These are phyloP conservation scores for Nakazawaea laoshanensis DNA, from an alignment of 805 yeast species.

Conservation along the genomic window DNA sequence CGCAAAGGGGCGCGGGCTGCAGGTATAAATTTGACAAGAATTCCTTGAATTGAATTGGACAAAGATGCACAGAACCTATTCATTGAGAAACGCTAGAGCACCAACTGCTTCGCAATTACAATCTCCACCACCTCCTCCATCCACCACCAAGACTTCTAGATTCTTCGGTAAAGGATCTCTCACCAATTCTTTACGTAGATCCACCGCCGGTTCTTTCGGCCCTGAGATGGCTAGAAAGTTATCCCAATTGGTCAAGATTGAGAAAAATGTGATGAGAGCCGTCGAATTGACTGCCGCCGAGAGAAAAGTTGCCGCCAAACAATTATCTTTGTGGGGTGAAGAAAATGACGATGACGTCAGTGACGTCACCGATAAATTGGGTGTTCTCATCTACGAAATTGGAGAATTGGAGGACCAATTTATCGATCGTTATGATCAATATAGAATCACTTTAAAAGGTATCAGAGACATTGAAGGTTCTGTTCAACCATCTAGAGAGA, in stretches of 20 bases:
- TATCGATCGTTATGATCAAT: slow-evolving; percentile 97
- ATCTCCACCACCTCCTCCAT: slow-evolving; percentile 75
- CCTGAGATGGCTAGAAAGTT: slow-evolving; percentile 92
- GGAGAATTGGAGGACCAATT: slow-evolving; percentile 98
- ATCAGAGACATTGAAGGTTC: slow-evolving; percentile 95
- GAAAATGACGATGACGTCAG: slow-evolving; percentile 95
- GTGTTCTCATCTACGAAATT: slow-evolving; percentile 89
- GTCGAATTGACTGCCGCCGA: slow-evolving; percentile 89
- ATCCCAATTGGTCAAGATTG: slow-evolving; percentile 89
- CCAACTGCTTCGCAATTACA: slow-evolving; percentile 78
- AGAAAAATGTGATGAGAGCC: slow-evolving; percentile 91
- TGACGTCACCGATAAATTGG: slow-evolving; percentile 95
- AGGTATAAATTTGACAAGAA: no score
- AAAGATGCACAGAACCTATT: slow-evolving; percentile 77
- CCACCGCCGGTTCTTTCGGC: slow-evolving; percentile 86
- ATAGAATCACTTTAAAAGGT: slow-evolving; percentile 90
- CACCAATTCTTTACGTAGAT: slow-evolving; percentile 64
- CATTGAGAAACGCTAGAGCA: slow-evolving; percentile 69
- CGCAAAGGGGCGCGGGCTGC: no score
- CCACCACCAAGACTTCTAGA: slow-evolving; percentile 58
- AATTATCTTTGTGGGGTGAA: slow-evolving; percentile 96
- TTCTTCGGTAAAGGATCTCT: slow-evolving; percentile 73
- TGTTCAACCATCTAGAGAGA: slow-evolving; percentile 96
- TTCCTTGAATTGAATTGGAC: no score
- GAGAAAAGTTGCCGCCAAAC: slow-evolving; percentile 94